Evolutionary conservation across 257 asterid species (phyloP).

Genomic region (Striga asiatica): DNA sequence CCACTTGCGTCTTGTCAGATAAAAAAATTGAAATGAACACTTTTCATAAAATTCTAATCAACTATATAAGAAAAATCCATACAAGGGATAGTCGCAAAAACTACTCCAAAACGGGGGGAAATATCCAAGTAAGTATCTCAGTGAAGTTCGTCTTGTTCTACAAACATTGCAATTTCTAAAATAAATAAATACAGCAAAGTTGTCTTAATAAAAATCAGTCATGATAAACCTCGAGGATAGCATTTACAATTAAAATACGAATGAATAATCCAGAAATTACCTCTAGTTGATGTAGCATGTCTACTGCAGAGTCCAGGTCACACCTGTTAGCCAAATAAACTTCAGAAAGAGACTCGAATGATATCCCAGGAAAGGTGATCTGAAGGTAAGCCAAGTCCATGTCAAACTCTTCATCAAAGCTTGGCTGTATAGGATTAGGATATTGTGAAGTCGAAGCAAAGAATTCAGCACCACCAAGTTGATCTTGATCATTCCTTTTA

Average conservation of each 20-base stretch:
- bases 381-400: slow-evolving; percentile 64
- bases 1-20: neutral
- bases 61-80: neutral
- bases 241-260: neutral
- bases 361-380: slow-evolving; percentile 64
- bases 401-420: slow-evolving; percentile 36
- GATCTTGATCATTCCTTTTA: slow-evolving; percentile 25
- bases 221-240: too few species aligned
- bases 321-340: slow-evolving; percentile 51
- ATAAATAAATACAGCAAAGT: too few species aligned
- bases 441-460: slow-evolving; percentile 44
- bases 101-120: neutral
- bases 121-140: neutral
- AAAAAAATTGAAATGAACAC: neutral
- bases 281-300: slow-evolving; percentile 78
- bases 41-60: neutral
- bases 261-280: slow-evolving; percentile 21
- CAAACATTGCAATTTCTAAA: neutral
- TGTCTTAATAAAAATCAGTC: too few species aligned
- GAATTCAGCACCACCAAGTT: slow-evolving; percentile 21
- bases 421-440: slow-evolving; percentile 19
- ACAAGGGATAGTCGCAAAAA: neutral
- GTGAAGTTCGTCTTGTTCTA: neutral
- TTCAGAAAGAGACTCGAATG: slow-evolving; percentile 62
- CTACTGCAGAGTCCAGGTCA: slow-evolving; percentile 62